Conservation (phyloP, 2,329 filamentous ascomycete species). For the Monilinia aucupariae region DNA sequence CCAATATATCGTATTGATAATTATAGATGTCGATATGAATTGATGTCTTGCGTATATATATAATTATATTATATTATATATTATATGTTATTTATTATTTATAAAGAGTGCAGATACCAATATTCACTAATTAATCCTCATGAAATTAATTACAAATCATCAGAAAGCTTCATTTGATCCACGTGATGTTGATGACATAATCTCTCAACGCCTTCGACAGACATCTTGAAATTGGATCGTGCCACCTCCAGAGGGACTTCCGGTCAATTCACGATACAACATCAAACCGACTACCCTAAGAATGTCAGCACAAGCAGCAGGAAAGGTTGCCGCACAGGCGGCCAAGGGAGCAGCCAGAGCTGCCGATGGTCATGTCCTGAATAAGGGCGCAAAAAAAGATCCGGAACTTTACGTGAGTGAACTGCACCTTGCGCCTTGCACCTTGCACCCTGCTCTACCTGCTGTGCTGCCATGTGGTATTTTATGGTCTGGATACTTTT, state of each 20-base stretch:
- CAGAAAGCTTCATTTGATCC: not conserved
- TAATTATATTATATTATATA: too few relatives aligned
- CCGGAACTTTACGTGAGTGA: slow-evolving; percentile 67
- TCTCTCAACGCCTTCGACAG: not conserved
- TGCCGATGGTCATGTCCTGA: slow-evolving; percentile 44
- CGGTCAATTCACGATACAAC: slow-evolving; percentile 12
- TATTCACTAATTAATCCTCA: too few relatives aligned
- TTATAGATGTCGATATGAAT: too few relatives aligned
- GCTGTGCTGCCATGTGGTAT: not conserved
- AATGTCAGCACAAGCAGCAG: slow-evolving; percentile 34
- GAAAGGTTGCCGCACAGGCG: slow-evolving; percentile 35
- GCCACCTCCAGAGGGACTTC: slow-evolving; percentile 18
- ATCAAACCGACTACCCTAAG: slow-evolving; percentile 17
- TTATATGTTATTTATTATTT: too few relatives aligned
- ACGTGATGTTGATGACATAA: slow-evolving; percentile 5
- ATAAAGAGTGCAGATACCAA: too few relatives aligned
- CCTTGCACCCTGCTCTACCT: slow-evolving; percentile 27
- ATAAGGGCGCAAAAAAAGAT: slow-evolving; percentile 61
- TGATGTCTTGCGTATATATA: too few relatives aligned
- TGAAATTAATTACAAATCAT: too few relatives aligned
- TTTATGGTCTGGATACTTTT: slow-evolving; percentile 4
- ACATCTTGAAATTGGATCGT: slow-evolving; percentile 18
- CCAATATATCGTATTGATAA: too few relatives aligned
- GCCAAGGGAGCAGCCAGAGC: slow-evolving; percentile 39
- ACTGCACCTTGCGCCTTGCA: slow-evolving; percentile 3